Conservation (phyloP, 2,329 filamentous ascomycete genomes). For the Talaromyces verruculosus region DNA sequence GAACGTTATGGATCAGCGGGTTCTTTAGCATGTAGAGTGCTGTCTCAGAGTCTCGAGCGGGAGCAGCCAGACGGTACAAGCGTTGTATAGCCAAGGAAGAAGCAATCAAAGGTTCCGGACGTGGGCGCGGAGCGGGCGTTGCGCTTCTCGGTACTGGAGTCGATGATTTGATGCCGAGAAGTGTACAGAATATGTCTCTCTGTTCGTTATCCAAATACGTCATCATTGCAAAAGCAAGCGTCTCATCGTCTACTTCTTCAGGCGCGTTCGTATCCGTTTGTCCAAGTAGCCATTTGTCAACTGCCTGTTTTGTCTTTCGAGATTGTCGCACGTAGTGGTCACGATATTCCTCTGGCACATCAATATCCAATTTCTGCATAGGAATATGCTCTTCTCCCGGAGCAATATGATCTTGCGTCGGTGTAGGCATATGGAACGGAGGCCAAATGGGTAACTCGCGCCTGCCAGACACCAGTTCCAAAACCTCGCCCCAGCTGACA, state of each 20-base stretch:
- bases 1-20: constrained; percentile 75
- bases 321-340: constrained; percentile 91
- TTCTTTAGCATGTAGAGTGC: constrained; percentile 85
- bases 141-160: constrained; percentile 58
- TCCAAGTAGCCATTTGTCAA: constrained; percentile 83
- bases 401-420: constrained; percentile 58
- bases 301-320: constrained; percentile 85
- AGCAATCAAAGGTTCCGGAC: constrained; percentile 72
- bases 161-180: constrained; percentile 63
- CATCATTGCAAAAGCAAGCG: constrained; percentile 86
- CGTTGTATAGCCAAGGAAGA: constrained; percentile 78
- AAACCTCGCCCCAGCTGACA: constrained; percentile 90
- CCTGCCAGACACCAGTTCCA: constrained; percentile 88
- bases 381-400: constrained; percentile 55
- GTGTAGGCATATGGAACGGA: constrained; percentile 71
- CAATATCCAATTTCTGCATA: constrained; percentile 82
- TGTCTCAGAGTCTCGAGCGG: constrained; percentile 80
- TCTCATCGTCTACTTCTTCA: constrained; percentile 91
- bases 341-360: constrained; percentile 89
- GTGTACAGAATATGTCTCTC: constrained; percentile 76
- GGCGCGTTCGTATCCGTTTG: constrained; percentile 77
- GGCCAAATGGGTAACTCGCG: constrained; percentile 86
- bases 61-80: constrained; percentile 71
- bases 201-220: constrained; percentile 78
- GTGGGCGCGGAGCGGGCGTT: constrained; percentile 65